Base-by-base conservation (phyloP, 208 protist species). In the Crithidia thermophila region DNA sequence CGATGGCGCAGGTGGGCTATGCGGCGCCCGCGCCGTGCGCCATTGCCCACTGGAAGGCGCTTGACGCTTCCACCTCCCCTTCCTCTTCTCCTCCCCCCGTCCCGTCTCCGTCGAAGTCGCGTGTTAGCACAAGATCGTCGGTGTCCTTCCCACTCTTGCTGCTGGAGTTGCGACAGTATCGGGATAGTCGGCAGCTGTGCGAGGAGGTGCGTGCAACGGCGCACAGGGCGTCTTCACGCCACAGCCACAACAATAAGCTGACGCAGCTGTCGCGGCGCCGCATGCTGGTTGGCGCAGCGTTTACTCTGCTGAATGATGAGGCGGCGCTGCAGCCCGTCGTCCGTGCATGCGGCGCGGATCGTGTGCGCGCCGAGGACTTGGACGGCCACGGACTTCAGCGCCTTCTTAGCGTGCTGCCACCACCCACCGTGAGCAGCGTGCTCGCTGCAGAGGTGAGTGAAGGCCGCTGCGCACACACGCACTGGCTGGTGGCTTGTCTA, bases 381-480 rank as follows among this genome's bases (percentile, higher is more conserved):
- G 87, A 94, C 72, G 67, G 72, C 27, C 75, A 90, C 65, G 91
- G 82, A 4, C 51, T 92, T 31, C 81, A 93, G 70, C 79, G 88
- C 27, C 58, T 96, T 30, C 36, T 94, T 21, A 61, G 56, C 46
- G 86, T 82, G 16, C 64, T 96, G 43, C 64, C 72, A n/a, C 59
- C 64, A 46, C 37, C 39, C 7, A 40, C 59, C 13, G 84, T 43
- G 7, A 21, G 33, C 21, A 39, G 60, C 33, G 49, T 72, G 8
- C 49, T 70, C 13, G 21, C 31, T 9, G 51, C 13, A 8, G 58
- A 69, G 42, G 67, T 45, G 33, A 21, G 53, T 20, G 66, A 65
- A 37, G 77, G 74, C n/a, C 72, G 69, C 23, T 78, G 77, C 72
- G 70, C 85, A 18, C 77, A 92, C 25, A 77, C 87, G 62, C 80